A percentile compares a stretch with the other conserved stretches of the same genome.
These are phyloP conservation scores for Phytopythium ostracodes DNA, from an alignment of 352 stramenopile species.

Conservation along the genomic window DNA sequence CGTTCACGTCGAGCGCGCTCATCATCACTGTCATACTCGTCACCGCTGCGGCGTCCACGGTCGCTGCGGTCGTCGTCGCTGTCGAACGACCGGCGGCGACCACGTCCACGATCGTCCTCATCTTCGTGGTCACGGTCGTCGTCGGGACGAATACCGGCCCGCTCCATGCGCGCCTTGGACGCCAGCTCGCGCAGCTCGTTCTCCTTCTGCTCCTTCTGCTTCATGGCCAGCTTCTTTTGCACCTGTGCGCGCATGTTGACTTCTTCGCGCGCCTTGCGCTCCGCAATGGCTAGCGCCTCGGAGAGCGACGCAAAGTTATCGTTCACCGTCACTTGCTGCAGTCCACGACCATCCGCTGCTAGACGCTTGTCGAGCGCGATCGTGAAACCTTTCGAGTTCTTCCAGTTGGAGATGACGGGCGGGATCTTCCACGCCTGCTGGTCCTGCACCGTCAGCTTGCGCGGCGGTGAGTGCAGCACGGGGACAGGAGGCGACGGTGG, in stretches of 20 bases:
- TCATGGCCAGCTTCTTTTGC: constrained; percentile 85
- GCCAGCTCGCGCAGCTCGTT: constrained; percentile 93
- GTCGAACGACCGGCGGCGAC: constrained; percentile 16
- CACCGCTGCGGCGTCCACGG: constrained; percentile 12
- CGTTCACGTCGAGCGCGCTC: constrained; percentile 47
- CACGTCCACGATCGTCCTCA: constrained; percentile 16
- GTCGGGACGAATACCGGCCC: constrained; percentile 54
- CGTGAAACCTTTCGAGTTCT: constrained; percentile 98
- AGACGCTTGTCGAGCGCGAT: constrained; percentile 99
- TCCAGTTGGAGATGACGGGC: constrained; percentile 99
- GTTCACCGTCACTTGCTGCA: constrained; percentile 96
- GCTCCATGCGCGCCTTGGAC: constrained; percentile 91
- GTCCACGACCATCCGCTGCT: constrained; percentile 94
- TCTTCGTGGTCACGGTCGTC: constrained; percentile 30
- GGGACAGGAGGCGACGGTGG: constrained; percentile 88
- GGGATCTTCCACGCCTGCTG: constrained; percentile 99
- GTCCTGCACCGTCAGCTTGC: constrained; percentile 91
- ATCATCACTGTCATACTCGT: constrained; percentile 28
- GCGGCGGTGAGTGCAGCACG: constrained; percentile 91
- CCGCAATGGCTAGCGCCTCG: constrained; percentile 97
- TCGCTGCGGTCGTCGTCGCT: constrained; percentile 14
- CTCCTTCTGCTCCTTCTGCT: constrained; percentile 96
- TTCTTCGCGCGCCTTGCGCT: constrained; percentile 96
- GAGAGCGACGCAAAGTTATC: constrained; percentile 98
- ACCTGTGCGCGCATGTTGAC: constrained; percentile 93